These are phyloP conservation scores for Phialophora chinensis DNA, from an alignment of 2,329 filamentous ascomycete genomes.

Conservation along the genomic window DNA sequence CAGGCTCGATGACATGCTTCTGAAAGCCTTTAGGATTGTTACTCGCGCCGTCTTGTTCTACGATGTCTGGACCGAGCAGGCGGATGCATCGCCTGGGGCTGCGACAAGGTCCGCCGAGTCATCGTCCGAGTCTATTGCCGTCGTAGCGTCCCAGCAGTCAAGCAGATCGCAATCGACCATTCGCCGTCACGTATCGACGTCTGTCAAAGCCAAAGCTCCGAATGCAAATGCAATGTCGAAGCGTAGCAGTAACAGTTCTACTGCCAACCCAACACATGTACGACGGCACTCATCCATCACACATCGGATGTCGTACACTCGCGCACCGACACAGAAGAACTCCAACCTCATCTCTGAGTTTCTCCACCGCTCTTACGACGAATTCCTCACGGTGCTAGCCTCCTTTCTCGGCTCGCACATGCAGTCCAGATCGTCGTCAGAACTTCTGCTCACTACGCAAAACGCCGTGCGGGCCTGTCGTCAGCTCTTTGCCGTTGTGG, in stretches of 20 bases:
- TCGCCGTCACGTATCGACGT: slow-evolving; percentile 17
- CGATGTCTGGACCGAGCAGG: slow-evolving; percentile 75
- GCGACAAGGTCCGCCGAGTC: slow-evolving; percentile 36
- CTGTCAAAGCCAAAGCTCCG: slow-evolving; percentile 16
- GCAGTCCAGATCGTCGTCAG: slow-evolving; percentile 86
- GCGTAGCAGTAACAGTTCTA: slow-evolving; percentile 28
- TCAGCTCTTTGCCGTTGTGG: slow-evolving; percentile 77
- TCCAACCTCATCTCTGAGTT: slow-evolving; percentile 82
- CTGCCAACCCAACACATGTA: slow-evolving; percentile 39
- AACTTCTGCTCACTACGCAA: slow-evolving; percentile 80
- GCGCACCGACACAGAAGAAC: slow-evolving; percentile 66
- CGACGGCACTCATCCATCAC: slow-evolving; percentile 61
- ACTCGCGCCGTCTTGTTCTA: slow-evolving; percentile 87
- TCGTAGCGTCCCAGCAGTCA: slow-evolving; percentile 20
- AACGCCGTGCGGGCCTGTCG: slow-evolving; percentile 83
- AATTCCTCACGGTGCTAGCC: slow-evolving; percentile 85
- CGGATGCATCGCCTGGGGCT: slow-evolving; percentile 42
- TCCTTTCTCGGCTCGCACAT: slow-evolving; percentile 94
- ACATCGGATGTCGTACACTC: slow-evolving; percentile 77
- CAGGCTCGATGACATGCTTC: slow-evolving; percentile 87
- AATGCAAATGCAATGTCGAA: slow-evolving; percentile 13
- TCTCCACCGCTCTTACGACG: slow-evolving; percentile 80
- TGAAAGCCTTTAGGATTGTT: slow-evolving; percentile 94
- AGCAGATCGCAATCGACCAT: slow-evolving; percentile 16
- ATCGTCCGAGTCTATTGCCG: slow-evolving; percentile 1